Conservation (phyloP, 208 protist species). For the Acanthamoeba royreba region DNA sequence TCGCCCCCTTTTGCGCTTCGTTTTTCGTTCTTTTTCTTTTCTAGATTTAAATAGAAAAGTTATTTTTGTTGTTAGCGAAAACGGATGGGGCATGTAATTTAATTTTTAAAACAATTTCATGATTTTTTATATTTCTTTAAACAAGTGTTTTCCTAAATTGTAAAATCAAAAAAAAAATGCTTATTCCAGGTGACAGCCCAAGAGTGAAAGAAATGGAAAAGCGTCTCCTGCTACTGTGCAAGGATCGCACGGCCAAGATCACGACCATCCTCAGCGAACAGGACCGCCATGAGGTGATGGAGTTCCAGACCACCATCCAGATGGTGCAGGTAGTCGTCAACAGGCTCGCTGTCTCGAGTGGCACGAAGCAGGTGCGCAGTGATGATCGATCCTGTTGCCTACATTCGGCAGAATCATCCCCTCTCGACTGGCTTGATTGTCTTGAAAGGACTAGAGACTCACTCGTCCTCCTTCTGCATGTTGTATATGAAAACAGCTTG, state of each 20-base stretch:
- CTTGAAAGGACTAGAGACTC: no score
- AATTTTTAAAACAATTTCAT: no score
- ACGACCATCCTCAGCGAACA: not conserved
- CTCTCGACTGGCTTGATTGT: no score
- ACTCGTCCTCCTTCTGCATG: not conserved
- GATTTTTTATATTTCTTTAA: no score
- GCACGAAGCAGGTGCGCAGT: not conserved
- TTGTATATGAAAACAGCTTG: not conserved
- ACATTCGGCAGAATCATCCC: no score
- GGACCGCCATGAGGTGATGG: not conserved
- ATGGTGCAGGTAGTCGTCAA: not conserved
- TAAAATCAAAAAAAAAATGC: not conserved
- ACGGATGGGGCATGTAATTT: no score
- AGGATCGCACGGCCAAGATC: not conserved
- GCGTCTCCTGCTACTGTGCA: not conserved
- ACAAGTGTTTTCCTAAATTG: no score
- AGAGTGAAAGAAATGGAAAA: not conserved
- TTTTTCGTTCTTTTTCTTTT: not conserved
- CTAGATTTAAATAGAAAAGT: not conserved
- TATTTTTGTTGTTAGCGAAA: no score
- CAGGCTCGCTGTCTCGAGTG: not conserved
- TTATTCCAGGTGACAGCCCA: not conserved
- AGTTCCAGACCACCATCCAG: conserved; percentile 6
- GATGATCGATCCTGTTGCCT: no score
- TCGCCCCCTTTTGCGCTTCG: no score